phyloP scores from a whole-genome alignment of 176 grass and related monocot genomes.

The sorghum (Sorghum bicolor) region Sorghum_bicolor_NCBIv3 NC_012871.2:67261001-67261500 shows the following conservation, averaged over 20 bases:
- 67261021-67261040: slow-evolving; percentile 72
- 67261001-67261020: slow-evolving; percentile 28
- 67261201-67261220: slow-evolving; percentile 52
- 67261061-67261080: not conserved
- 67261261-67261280: not conserved
- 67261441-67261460: not conserved
- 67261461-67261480: not conserved
- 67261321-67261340: slow-evolving; percentile 87
- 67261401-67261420: not conserved
- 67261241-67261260: slow-evolving; percentile 8
- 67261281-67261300: not conserved
- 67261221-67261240: slow-evolving; percentile 48
- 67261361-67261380: slow-evolving; percentile 90
- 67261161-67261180: slow-evolving; percentile 86
- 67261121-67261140: not conserved
- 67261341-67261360: slow-evolving; percentile 82
- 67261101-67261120: not conserved
- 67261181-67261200: slow-evolving; percentile 71
- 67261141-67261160: slow-evolving; percentile 93
- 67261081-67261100: not conserved
- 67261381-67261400: slow-evolving; percentile 2
- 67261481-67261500: slow-evolving; percentile 98
- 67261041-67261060: slow-evolving; percentile 83
- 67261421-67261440: not conserved
- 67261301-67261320: not conserved